Base-by-base conservation (phyloP, 495 filamentous ascomycete species). In the Daldinia grandis region DNA sequence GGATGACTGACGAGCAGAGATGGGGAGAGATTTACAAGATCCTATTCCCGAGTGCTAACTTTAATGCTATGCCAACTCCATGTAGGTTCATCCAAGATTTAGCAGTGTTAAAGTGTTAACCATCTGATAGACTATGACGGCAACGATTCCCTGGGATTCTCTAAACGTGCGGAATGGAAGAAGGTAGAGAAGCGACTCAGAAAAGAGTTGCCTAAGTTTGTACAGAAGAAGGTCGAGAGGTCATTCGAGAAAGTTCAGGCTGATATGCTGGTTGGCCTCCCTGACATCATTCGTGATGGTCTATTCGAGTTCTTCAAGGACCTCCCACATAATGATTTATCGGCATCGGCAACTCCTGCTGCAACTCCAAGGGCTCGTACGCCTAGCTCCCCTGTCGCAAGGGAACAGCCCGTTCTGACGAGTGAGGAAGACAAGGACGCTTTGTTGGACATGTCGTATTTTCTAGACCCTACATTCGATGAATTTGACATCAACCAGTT, bases 21-120 rank as follows among this genome's bases (percentile, higher is more conserved):
- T 83, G 81, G 81, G 73, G 64, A 27, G 80, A 83, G 15, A 82
- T 82, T 4, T 83, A 83, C 62, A 68, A 69, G 49, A 78, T 82
- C 30, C 59, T 83, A 0, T 83, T 83, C 56, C 81, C 81, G 0
- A 74, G 75, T n/a, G 79, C 78, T 19, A 79, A 81, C 17, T 58
- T 37, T 3, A 71, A 72, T 9, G 73, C 78, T 0, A 71, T 81
- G 30, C 81, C 81, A 9, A 78, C 73, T 8, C 79, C 81, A 40
- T 82, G 81, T 82, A 66, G 66, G 79, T 69, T 61, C 19, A 42
- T 25, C 40, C 6, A 25, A 1, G 4, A 24, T 14, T 10, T 53
- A 27, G 42, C 12, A 28, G 15, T n/a, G 17, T 53, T 15, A 17
- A 53, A 3, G 0, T 33, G 40, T 37, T 68, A 44, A 78, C 67